Base-by-base conservation (phyloP, 768 basidiomycete species). In the Suillus discolor region DNA sequence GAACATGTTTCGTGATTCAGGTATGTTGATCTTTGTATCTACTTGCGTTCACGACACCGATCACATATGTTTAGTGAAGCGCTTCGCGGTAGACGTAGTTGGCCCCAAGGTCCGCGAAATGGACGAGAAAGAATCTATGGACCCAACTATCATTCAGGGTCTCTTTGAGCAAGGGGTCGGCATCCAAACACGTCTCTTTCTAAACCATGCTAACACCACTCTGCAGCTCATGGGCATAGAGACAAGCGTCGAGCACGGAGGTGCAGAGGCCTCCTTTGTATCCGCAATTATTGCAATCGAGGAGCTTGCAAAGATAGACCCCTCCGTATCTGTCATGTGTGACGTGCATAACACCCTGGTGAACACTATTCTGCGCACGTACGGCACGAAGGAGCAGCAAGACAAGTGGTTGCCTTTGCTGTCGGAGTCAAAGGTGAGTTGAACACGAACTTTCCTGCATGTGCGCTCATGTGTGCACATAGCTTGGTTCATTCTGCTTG, bases 341-440 rank as follows among this genome's bases (percentile, higher is more conserved):
- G 97, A 99, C 73, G 97, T 99, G 5, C 97, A 99, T 84, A 99
- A 99, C 77, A 99, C 97, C 15, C 88, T 99, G 45, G 94, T 98
- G 69, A 97, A 98, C 80, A 97, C 97, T 42, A 90, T 99, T 70
- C 78, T 99, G 71, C 88, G 97, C 65, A 88, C 87, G 71, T 92
- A 97, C 72, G 97, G 89, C 2, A 91, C 87, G 8, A 83, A 91
- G 68, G 91, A 89, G 71, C 91, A 99, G 73, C 86, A 95, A 75
- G 89, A 90, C 65, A 91, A 91, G 71, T 99, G 92, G 87, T 80
- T 99, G 18, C 96, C 97, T 6, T 83, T 86, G 69, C 87, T 99
- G 8, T 79, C 95, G 0, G 84, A 90, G 71, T 85, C 84, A 38
- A 92, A 91, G 84, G 97, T 93, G 49, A 49, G 75, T 8, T 34